Base-by-base conservation (phyloP, 371 early-diverging fungal species). In the Cokeromyces recurvatus region DNA sequence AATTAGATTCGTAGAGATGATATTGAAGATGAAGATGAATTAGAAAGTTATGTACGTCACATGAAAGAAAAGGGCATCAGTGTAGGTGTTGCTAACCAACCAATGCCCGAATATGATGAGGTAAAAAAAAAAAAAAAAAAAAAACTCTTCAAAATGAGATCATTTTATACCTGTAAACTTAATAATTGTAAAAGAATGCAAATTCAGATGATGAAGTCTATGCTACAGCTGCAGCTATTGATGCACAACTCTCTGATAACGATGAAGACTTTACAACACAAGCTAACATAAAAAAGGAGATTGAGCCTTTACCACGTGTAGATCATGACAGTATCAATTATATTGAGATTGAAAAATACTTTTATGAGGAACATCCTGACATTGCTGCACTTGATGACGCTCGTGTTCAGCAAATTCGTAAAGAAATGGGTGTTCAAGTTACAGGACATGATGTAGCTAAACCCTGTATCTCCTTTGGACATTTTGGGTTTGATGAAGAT, bases 131-230 rank as follows among this genome's bases (percentile, higher is more conserved):
- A 34, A 3, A 20, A 23, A 27, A 27, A 27, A 27, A 27, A 27
- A 27, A 27, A 27, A 27, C 5, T n/a, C n/a, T n/a, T n/a, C n/a
- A 27, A 27, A 11, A 27, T 27, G 5, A 7, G 29, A 27, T 11
- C 29, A 27, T 24, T 42, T 12, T 17, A 23, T 1, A 20, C 38
- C 40, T 32, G 42, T 24, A 49, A 3, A 40, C 38, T 14, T 40
- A 31, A 37, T 39, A 24, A 23, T 27, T 27, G 29, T 27, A 7
- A 27, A 68, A 81, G 72, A 84, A 86, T 50, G 80, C 62, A 17
- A 83, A 89, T 56, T 89, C 90, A 45, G 92, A 90, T 48, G 91
- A 91, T 41, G 91, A 90, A 61, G 91, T 93, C 4, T 91, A 91
- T 62, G 85, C 86, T 7, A 78, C 91, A 4, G 91, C 91, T 7